Evolutionary conservation across 139 green algal genomes (phyloP).

Genomic region (Gonium pectorale): DNA sequence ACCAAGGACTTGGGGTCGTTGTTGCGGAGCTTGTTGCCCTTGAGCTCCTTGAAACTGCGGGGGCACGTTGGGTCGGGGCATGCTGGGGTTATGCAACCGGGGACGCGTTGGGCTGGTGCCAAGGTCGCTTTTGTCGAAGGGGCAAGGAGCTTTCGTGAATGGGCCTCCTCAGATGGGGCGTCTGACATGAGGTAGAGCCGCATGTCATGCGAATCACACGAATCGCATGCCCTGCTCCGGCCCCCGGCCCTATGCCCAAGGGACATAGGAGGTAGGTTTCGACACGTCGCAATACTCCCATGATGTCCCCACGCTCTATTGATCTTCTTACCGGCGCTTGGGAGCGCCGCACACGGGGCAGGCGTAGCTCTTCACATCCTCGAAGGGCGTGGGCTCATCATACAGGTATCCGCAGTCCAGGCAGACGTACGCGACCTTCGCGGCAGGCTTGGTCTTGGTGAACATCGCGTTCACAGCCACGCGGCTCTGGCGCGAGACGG

Average conservation of each 20-base stretch:
- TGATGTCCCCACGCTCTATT: too few species aligned
- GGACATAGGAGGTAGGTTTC: too few species aligned
- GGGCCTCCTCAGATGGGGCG: too few species aligned
- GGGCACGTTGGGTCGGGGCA: background rate
- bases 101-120: background rate
- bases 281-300: too few species aligned
- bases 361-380: conserved; percentile 30
- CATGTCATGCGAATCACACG: too few species aligned
- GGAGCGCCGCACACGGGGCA: conserved; percentile 35
- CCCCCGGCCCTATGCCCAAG: too few species aligned
- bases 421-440: conserved; percentile 32
- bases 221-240: too few species aligned
- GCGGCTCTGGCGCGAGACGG: conserved; percentile 8
- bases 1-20: conserved; percentile 45
- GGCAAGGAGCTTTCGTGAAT: too few species aligned
- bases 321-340: conserved; percentile 43
- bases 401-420: conserved; percentile 46
- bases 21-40: background rate
- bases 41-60: conserved; percentile 38
- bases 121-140: too few species aligned
- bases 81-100: background rate
- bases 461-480: conserved; percentile 19
- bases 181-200: too few species aligned
- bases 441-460: conserved; percentile 14
- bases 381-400: conserved; percentile 15